phyloP scores from a whole-genome alignment of 2,329 filamentous ascomycete genomes.

The Alternaria hordeiaustralica region DNA sequence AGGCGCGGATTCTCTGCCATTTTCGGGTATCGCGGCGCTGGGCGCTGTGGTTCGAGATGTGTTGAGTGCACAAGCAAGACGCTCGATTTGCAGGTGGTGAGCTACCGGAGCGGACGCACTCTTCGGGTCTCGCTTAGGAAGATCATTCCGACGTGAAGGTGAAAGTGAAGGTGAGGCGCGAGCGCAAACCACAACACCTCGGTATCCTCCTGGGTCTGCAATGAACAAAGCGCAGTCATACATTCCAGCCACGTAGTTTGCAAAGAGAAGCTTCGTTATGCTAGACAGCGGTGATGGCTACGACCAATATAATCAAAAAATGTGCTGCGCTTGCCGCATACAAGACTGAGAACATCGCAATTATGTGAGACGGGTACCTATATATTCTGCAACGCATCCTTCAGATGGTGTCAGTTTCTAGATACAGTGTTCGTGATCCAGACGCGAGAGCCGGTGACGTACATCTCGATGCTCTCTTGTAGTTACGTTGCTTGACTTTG shows the following conservation, averaged over 20 bases:
- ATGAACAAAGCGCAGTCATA: background rate
- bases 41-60: no score
- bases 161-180: background rate
- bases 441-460: conserved; percentile 32
- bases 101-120: background rate
- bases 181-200: background rate
- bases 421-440: conserved; percentile 21
- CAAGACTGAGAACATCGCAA: background rate
- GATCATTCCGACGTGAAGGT: background rate
- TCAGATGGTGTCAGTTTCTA: background rate
- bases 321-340: background rate
- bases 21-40: background rate
- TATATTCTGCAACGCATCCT: background rate
- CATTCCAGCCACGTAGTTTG: background rate
- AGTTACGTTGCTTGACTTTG: conserved; percentile 28
- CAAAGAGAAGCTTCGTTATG: background rate
- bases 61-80: background rate
- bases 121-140: background rate
- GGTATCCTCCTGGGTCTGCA: background rate
- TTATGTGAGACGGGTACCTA: background rate
- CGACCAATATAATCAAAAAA: background rate
- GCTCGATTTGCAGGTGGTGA: background rate
- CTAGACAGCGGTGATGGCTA: background rate
- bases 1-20: background rate
- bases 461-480: conserved; percentile 33